Conservation (phyloP, 2,329 filamentous ascomycete species). For the Paraphoma sp. region DNA sequence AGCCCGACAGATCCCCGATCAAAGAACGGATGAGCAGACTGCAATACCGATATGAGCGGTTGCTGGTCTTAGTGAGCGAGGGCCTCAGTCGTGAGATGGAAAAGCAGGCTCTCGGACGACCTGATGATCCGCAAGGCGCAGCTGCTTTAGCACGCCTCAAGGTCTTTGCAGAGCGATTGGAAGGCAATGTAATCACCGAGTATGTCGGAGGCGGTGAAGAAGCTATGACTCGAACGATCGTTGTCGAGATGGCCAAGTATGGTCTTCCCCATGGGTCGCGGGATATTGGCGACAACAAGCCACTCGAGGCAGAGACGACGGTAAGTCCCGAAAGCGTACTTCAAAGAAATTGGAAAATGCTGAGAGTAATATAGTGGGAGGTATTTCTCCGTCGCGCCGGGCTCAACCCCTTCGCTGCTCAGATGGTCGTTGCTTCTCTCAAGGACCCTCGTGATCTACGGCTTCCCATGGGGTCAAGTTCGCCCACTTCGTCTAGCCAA, state of each 20-base stretch:
- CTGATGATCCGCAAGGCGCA: slow-evolving; percentile 51
- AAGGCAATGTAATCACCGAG: slow-evolving; percentile 44
- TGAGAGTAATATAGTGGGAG: slow-evolving; percentile 60
- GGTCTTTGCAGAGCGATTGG: slow-evolving; percentile 54
- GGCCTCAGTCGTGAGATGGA: slow-evolving; percentile 37
- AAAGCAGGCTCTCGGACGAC: slow-evolving; percentile 21
- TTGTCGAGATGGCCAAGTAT: slow-evolving; percentile 43
- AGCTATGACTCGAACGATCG: slow-evolving; percentile 44
- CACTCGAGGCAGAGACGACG: slow-evolving; percentile 65
- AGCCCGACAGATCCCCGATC: slow-evolving; percentile 49
- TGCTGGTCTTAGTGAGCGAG: slow-evolving; percentile 72
- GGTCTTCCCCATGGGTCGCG: slow-evolving; percentile 32
- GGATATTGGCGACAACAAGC: slow-evolving; percentile 38
- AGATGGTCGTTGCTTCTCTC: slow-evolving; percentile 61
- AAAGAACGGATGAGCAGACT: slow-evolving; percentile 62
- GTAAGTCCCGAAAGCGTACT: slow-evolving; percentile 22
- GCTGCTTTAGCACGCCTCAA: slow-evolving; percentile 58
- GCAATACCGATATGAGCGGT: slow-evolving; percentile 67
- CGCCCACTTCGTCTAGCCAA: background rate
- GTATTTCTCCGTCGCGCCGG: slow-evolving; percentile 69
- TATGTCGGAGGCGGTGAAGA: slow-evolving; percentile 53
- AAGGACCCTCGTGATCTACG: slow-evolving; percentile 22
- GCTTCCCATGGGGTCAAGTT: slow-evolving; percentile 8
- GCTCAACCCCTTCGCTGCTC: slow-evolving; percentile 75
- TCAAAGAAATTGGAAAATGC: background rate